These are phyloP conservation scores for Populus davidiana DNA, from an alignment of 345 rosid species.

Conservation along the genomic window DNA sequence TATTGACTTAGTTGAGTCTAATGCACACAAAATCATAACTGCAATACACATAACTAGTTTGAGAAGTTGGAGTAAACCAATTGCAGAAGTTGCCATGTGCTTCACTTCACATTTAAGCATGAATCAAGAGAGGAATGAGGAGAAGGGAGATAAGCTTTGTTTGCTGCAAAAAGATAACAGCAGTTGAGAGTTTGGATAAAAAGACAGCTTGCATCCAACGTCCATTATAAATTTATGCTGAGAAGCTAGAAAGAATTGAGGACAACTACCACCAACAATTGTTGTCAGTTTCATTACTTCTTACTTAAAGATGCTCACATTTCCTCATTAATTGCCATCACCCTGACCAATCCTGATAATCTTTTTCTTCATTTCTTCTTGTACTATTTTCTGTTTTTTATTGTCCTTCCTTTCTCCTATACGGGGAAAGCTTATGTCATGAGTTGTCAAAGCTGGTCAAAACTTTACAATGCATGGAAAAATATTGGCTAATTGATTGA, in stretches of 20 bases:
- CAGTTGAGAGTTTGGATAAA: slow-evolving; percentile 15
- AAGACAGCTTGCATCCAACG: background rate
- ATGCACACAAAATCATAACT: slow-evolving; percentile 21
- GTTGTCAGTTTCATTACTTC: slow-evolving; percentile 47
- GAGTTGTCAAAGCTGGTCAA: too few relatives aligned
- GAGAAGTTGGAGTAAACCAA: slow-evolving; percentile 26
- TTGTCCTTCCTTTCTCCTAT: too few relatives aligned
- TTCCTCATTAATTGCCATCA: slow-evolving; percentile 25
- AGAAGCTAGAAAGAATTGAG: slow-evolving; percentile 2
- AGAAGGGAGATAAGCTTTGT: background rate
- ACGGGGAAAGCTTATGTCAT: too few relatives aligned
- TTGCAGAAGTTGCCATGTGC: slow-evolving; percentile 16
- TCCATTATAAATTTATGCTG: slow-evolving; percentile 15
- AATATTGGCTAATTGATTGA: too few relatives aligned
- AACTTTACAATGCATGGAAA: too few relatives aligned
- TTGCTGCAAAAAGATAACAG: background rate
- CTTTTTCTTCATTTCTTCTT: slow-evolving; percentile 8
- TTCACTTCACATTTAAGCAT: slow-evolving; percentile 26
- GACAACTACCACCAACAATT: slow-evolving; percentile 38
- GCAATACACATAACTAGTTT: slow-evolving; percentile 20
- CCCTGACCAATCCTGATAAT: slow-evolving; percentile 8
- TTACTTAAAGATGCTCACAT: slow-evolving; percentile 35
- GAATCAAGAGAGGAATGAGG: slow-evolving; percentile 4
- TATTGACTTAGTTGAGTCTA: slow-evolving; percentile 28
- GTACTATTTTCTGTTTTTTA: background rate